Evolutionary conservation across 1,139 yeast genomes (phyloP), one percentile per base, ranked within the genome.

Genomic region (Sugiyamaella xylanicola): DNA sequence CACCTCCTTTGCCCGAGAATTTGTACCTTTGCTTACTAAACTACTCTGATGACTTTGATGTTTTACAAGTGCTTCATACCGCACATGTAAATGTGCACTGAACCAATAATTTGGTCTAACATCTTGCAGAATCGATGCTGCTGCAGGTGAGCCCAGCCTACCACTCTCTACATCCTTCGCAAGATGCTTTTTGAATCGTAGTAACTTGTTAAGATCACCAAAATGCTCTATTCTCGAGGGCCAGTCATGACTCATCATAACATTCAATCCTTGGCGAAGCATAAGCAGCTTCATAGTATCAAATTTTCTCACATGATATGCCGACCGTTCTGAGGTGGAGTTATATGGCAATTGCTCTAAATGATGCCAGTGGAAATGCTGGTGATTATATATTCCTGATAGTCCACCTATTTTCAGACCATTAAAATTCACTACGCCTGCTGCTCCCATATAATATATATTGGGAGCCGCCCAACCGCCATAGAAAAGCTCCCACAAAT

Each of bases 381-480:
- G 68, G 2, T 72, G 68, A 62, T 87, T 86, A 72, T 77, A 92
- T 3, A 93, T 91, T 0, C 99, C 99, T 57, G 96, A 88, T 17
- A 88, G 63, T 0, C 97, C 97, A 16, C 84, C 85, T 29, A 93
- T 88, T 56, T 86, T 74, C 7, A 92, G 62, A 0, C 97, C 97
- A 58, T 78, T 79, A 65, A 73, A 87, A 84, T 87, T 83, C 1
- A 95, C 74, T 3, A 84, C 83, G 13, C 93, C 91, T 44, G 85
- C 81, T 45, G 84, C 83, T 0, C 99, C 99, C 66, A 93, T 70
- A 67, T 85, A 95, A 70, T 86, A 95, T n/a, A 93, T 90, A 62
- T 87, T 86, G 1, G 90, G 90, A 1, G 96, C 96, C 1, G 88
- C 93, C 91, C 95, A 95, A 0, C 99, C 99, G 9, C 99, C 99